Evolutionary conservation across 345 rosid genomes (phyloP).

Genomic region (Eucalyptus victrix): DNA sequence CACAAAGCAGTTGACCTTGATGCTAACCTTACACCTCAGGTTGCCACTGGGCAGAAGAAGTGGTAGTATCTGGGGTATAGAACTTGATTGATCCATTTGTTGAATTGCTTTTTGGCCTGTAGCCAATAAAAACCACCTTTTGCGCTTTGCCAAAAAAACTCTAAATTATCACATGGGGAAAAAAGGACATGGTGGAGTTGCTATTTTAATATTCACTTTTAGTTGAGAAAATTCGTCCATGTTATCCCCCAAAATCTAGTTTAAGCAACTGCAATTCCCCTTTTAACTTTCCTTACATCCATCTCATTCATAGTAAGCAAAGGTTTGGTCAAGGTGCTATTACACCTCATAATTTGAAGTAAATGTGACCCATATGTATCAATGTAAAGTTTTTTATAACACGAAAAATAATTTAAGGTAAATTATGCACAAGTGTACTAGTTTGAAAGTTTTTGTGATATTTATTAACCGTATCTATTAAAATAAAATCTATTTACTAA

Average conservation of each 20-base stretch:
- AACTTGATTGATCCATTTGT: neutral
- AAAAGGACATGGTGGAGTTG: neutral
- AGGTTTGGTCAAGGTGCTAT: neutral
- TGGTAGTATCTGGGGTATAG: neutral
- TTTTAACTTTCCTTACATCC: neutral
- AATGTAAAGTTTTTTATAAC: too few relatives aligned
- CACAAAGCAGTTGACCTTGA: neutral
- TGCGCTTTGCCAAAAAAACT: neutral
- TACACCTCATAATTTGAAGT: neutral
- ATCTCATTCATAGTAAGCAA: neutral
- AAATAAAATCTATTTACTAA: neutral
- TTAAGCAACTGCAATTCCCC: neutral
- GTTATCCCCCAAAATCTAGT: neutral
- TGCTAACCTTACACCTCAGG: neutral
- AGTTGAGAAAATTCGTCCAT: neutral
- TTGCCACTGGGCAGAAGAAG: neutral
- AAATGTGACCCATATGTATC: neutral
- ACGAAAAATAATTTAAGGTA: rapidly evolving
- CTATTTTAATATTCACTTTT: neutral
- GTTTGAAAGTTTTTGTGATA: neutral
- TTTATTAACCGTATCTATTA: neutral
- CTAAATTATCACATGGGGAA: neutral
- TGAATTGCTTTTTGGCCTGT: neutral
- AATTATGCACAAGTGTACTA: rapidly evolving
- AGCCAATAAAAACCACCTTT: neutral